Base-by-base conservation (phyloP, 2,329 filamentous ascomycete species). In the Epichloe baconii region DNA sequence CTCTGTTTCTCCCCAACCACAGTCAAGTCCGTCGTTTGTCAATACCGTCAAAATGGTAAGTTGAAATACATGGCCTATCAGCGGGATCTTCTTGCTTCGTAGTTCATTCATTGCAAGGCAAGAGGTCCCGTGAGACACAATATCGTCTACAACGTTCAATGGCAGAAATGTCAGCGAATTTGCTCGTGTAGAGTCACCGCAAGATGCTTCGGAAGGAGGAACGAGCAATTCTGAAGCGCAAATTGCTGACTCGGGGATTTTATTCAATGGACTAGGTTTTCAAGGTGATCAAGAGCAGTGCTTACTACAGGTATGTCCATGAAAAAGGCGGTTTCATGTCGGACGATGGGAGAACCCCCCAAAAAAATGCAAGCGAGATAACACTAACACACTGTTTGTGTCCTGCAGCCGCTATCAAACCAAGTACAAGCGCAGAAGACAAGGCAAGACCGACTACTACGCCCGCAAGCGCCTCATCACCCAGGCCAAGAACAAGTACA, bases 401-500 rank as follows among this genome's bases (percentile, higher is more conserved):
- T 43, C 43, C 10, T 53, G 51, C 71, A 95, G 90, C 74, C 89
- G 93, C 76, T 98, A 86, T 83, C 93, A 98, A 82, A 96, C 93
- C 72, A 98, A 98, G 86, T 98, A 96, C 87, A 93, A 89, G 82
- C 90, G 93, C 73, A 85, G 93, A 76, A 83, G 88, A 64, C 71
- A 85, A 68, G 93, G 93, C 72, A 98, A 98, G 87, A 98, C 93
- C 79, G 93, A 98, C 74, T 98, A 98, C 88, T 97, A 96, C 75
- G 93, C 93, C 71, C 91, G 93, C 74, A 97, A 97, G 88, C 86
- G 93, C 70, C 82, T 98, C 75, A 93, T 97, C 81, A 90, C 88
- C 79, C 93, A 98, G 83, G 93, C 93, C 78, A 98, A 97, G 88
- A 98, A 98, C 88, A 98, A 98, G 86, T 98, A 97, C 86, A 95